Evolutionary conservation across 768 basidiomycete species (phyloP), one percentile per base, ranked within the genome.

Genomic region (Calocybe gangraenosa): DNA sequence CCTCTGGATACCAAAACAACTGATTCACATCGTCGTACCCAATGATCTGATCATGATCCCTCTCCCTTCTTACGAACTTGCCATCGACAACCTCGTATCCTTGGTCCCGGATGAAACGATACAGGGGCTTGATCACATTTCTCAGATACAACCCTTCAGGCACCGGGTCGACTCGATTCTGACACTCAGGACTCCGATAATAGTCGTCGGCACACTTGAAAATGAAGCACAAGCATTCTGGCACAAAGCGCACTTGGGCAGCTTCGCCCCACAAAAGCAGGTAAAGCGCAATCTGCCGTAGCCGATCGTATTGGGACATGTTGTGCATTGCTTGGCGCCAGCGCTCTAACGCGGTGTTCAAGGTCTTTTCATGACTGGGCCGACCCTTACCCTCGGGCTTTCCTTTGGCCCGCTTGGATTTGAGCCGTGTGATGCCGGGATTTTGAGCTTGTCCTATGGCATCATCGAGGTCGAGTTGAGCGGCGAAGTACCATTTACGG

Each of bases 161-260:
- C 0, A 97, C 92, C 0, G 94, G 83, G 42, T 97, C 94, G 35
- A 90, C 69, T 36, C 92, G 74, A 62, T 81, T 89, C 65, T 99
- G 96, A 57, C 96, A 99, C 58, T 98, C 96, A n/a, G 95, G 84
- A 3, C 89, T 92, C 19, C 96, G 93, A 65, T 99, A 99, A 65
- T 97, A 99, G 68, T 99, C 96, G 62, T 99, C 96, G 11, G 96
- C 96, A 60, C 96, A 98, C 69, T 99, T 99, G 86, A 99, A 99
- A 67, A 99, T 96, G 76, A 97, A 99, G 69, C 93, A 97, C 37
- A 99, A 70, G 58, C 92, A 94, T 64, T 99, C 96, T 2, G 96
- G 95, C 11, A 91, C 78, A 65, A 97, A 98, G 11, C 96, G 85
- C 32, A 98, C 92, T 60, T 97, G 93, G 10, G 96, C 95, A 0